These are phyloP conservation scores for Xylaria sp. DNA, from an alignment of 2,329 filamentous ascomycete genomes.

Conservation along the genomic window DNA sequence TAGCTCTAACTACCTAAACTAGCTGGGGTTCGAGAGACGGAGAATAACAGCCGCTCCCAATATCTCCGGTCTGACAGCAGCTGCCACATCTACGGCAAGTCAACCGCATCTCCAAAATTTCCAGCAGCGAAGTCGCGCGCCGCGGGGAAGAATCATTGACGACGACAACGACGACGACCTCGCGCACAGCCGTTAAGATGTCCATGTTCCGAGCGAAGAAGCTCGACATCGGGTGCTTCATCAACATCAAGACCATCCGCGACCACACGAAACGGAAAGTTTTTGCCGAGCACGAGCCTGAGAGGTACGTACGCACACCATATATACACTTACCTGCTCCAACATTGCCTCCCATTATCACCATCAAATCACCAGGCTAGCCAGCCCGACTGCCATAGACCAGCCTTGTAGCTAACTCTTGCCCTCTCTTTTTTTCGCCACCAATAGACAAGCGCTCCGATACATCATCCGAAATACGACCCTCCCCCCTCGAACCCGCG, in stretches of 20 bases:
- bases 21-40: not conserved
- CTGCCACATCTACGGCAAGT: constrained; percentile 30
- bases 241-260: constrained; percentile 88
- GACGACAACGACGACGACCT: constrained; percentile 32
- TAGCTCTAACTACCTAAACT: not conserved
- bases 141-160: constrained; percentile 15
- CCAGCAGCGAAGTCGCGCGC: constrained; percentile 15
- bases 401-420: constrained; percentile 15
- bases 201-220: constrained; percentile 90
- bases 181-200: constrained; percentile 61
- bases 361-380: not conserved
- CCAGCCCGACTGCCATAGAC: constrained; percentile 15
- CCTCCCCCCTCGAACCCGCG: constrained; percentile 82
- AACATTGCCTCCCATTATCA: too few species aligned
- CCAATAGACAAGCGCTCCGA: constrained; percentile 86
- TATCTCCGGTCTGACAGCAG: constrained; percentile 2
- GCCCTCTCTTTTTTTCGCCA: not conserved
- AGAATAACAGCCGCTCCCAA: not conserved
- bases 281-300: constrained; percentile 85
- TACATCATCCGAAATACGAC: constrained; percentile 95
- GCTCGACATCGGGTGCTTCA: constrained; percentile 87
- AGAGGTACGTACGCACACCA: constrained; percentile 71
- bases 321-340: too few species aligned
- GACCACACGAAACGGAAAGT: constrained; percentile 98
- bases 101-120: constrained; percentile 37